A percentile compares a stretch with the other conserved stretches of the same genome.
phyloP scores from a whole-genome alignment of 345 rosid genomes.

The Lumnitzera littorea region DNA sequence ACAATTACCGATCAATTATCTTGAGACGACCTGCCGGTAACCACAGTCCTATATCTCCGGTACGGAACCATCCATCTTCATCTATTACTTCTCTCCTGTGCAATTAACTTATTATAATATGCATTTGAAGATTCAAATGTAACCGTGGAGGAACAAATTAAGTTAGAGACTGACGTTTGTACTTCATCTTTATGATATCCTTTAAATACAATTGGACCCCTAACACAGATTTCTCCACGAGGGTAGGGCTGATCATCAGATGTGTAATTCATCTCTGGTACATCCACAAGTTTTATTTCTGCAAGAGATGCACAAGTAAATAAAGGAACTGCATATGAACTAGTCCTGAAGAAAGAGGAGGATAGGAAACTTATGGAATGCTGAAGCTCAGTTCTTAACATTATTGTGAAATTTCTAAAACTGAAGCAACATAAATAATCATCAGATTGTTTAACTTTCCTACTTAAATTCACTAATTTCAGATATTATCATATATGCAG shows the following conservation, averaged over 20 bases:
- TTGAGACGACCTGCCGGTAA: conserved; percentile 84
- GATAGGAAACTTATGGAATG: background rate
- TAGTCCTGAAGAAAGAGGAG: background rate
- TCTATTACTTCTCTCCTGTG: conserved; percentile 83
- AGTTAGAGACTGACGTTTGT: conserved; percentile 54
- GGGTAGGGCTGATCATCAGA: conserved; percentile 81
- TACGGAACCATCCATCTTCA: conserved; percentile 95
- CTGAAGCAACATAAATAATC: too few relatives aligned
- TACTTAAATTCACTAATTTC: too few relatives aligned
- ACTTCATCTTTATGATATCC: conserved; percentile 92
- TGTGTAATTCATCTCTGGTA: conserved; percentile 93
- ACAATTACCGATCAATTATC: conserved; percentile 79
- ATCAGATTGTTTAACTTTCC: too few relatives aligned
- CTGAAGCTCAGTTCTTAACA: too few relatives aligned
- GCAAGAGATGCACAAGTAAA: conserved; percentile 15
- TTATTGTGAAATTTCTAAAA: too few relatives aligned
- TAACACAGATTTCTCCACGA: conserved; percentile 95
- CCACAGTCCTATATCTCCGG: conserved; percentile 96
- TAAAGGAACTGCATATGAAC: conserved; percentile 1
- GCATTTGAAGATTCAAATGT: conserved; percentile 3
- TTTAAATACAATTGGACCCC: conserved; percentile 79
- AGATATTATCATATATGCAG: too few relatives aligned
- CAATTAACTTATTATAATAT: conserved; percentile 11
- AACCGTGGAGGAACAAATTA: conserved; percentile 5
- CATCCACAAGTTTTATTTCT: conserved; percentile 97